phyloP scores from a whole-genome alignment of 306 rosid genomes.

The Pyrus betulifolia region DNA sequence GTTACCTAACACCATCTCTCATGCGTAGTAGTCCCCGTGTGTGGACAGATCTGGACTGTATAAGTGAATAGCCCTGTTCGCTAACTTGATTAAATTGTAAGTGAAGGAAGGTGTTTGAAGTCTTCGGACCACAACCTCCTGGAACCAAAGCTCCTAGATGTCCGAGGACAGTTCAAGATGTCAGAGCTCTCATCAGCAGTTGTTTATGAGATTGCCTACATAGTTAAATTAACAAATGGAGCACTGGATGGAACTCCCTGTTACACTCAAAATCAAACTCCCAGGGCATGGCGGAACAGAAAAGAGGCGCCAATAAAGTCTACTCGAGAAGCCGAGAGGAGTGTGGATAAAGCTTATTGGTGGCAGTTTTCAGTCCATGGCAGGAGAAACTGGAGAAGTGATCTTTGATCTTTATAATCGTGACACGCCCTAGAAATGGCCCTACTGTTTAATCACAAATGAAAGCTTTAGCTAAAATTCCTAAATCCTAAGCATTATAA shows the following conservation, averaged over 20 bases:
- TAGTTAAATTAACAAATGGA: neutral
- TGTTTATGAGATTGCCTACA: slow-evolving; percentile 1
- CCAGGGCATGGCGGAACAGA: neutral
- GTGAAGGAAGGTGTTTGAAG: no score
- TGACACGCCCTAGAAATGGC: neutral
- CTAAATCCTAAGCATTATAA: neutral
- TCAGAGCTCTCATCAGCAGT: neutral
- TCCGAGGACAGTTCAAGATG: neutral
- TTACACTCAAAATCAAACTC: neutral
- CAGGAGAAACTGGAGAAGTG: no score
- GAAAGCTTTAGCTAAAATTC: neutral
- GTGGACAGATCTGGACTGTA: no score
- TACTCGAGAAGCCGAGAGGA: slow-evolving; percentile 1
- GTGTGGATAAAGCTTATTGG: neutral
- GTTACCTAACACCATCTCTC: no score
- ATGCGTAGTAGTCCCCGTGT: no score
- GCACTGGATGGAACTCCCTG: slow-evolving; percentile 10
- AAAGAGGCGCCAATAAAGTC: neutral
- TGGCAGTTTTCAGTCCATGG: neutral
- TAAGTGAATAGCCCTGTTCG: no score
- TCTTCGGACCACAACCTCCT: no score
- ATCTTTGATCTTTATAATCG: no score
- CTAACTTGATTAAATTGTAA: no score
- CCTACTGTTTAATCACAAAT: neutral
- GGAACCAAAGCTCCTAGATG: neutral